These are phyloP conservation scores for Termitomyces sp. DNA, from an alignment of 768 basidiomycete genomes.

Conservation along the genomic window DNA sequence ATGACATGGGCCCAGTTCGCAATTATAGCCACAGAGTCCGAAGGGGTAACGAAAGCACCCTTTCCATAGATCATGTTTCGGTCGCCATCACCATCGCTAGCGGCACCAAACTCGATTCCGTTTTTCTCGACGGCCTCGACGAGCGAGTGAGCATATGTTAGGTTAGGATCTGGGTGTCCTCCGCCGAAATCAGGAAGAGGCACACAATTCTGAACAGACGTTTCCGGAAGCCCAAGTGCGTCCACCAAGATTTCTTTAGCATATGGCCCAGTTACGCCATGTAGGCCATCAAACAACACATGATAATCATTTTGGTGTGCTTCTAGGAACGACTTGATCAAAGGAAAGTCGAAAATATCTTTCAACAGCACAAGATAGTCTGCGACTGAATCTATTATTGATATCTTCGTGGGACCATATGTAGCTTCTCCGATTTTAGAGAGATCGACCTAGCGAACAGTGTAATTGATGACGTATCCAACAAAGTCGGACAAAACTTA, in stretches of 20 bases:
- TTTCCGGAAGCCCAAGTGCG: slow-evolving; percentile 73
- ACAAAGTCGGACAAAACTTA: slow-evolving; percentile 33
- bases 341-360: slow-evolving; percentile 89
- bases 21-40: slow-evolving; percentile 97
- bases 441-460: slow-evolving; percentile 64
- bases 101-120: slow-evolving; percentile 90
- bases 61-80: slow-evolving; percentile 99
- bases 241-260: slow-evolving; percentile 85
- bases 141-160: slow-evolving; percentile 93
- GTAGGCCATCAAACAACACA: slow-evolving; percentile 93
- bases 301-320: slow-evolving; percentile 66
- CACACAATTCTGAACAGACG: slow-evolving; percentile 85
- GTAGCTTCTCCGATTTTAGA: slow-evolving; percentile 74
- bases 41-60: slow-evolving; percentile 96
- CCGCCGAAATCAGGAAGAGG: slow-evolving; percentile 96
- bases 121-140: slow-evolving; percentile 89
- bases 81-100: slow-evolving; percentile 96
- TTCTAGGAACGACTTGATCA: slow-evolving; percentile 86
- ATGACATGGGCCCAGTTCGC: slow-evolving; percentile 94
- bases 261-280: slow-evolving; percentile 98
- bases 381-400: slow-evolving; percentile 90
- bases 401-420: slow-evolving; percentile 81
- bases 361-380: slow-evolving; percentile 86
- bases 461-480: neutral
- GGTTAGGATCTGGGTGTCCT: slow-evolving; percentile 96